Percentiles rank a stretch among this genome's conserved stretches.
phyloP scores from a whole-genome alignment of 208 protist species.

The Trypanosoma platydactyli region DNA sequence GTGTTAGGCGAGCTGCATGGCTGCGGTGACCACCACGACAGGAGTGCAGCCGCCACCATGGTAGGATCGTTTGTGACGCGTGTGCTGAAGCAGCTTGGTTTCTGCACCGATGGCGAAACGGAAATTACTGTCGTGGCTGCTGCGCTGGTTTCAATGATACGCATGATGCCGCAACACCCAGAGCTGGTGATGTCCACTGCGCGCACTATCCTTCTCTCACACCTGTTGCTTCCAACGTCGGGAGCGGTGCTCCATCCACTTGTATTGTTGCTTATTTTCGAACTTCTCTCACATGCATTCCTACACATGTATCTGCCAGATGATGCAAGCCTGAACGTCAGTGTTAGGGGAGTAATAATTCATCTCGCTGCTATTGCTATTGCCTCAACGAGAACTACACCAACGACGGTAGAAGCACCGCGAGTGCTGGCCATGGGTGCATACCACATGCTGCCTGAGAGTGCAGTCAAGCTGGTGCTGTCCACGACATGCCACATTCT shows the following conservation, averaged over 20 bases:
- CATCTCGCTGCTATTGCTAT: background rate
- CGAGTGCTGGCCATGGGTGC: too few relatives aligned
- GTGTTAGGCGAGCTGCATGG: conserved; percentile 34
- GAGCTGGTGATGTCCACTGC: conserved; percentile 24
- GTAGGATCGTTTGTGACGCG: conserved; percentile 55
- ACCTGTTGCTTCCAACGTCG: conserved; percentile 21
- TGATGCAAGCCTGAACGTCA: background rate
- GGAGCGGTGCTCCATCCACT: conserved; percentile 19
- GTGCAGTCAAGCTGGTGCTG: background rate
- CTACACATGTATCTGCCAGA: background rate
- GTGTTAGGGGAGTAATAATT: background rate
- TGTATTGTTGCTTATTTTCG: conserved; percentile 32
- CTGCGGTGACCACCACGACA: background rate
- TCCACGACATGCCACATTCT: background rate
- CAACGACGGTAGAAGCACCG: too few relatives aligned
- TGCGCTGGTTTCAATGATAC: conserved; percentile 33
- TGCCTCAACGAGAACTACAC: background rate
- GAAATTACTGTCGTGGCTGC: conserved; percentile 14
- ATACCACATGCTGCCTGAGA: background rate
- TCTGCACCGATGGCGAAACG: conserved; percentile 22
- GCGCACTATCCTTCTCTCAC: conserved; percentile 17
- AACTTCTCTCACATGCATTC: conserved; percentile 25
- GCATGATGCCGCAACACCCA: conserved; percentile 18
- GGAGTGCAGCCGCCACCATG: conserved; percentile 30
- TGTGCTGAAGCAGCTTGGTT: conserved; percentile 32